Evolutionary conservation across 805 yeast species (phyloP), one percentile per base, ranked within the genome.

Genomic region (Candida qinlingensis): DNA sequence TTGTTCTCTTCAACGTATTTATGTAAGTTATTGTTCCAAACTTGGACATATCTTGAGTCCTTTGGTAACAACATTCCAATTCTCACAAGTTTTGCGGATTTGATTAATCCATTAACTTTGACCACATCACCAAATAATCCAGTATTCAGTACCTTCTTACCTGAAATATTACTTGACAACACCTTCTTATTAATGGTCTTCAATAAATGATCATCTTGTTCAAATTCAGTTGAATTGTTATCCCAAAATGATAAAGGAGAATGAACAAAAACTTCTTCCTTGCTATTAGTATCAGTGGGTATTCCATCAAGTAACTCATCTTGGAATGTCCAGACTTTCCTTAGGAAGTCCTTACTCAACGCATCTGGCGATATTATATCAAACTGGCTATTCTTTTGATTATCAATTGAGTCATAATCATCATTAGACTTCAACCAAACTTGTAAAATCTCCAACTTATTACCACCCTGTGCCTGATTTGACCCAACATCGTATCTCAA

Each of bases 201-300:
- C 29, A 75, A 46, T 3, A 69, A 61, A 11, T 65, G 61, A 30
- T 51, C 49, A 57, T 75, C 81, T 4, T 51, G 45, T 4, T 39
- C 26, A 31, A 76, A 54, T 4, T 27, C 6, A 1, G 53, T 51
- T 2, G 53, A 35, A 45, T 69, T 56, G 53, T 70, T 67, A 36
- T 66, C 58, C 81, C 82, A 77, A 45, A 65, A 66, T 11, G 64
- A 64, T 4, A 76, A 60, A 0, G 80, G 77, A 0, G 80, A 68
- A 49, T 68, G 69, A 7, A 74, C 26, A 13, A 49, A 53, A 5
- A 54, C 46, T 3, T 48, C 26, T 1, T 42, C 28, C 5, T 42
- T 50, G 5, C 42, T 27, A 11, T 28, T 12, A 12, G 61, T 48
- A 5, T 62, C 69, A 2, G 52, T 39, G 6, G 66, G 51, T 8